Evolutionary conservation across 305 asterid species (phyloP).

Genomic region (Ilex paraguariensis): DNA sequence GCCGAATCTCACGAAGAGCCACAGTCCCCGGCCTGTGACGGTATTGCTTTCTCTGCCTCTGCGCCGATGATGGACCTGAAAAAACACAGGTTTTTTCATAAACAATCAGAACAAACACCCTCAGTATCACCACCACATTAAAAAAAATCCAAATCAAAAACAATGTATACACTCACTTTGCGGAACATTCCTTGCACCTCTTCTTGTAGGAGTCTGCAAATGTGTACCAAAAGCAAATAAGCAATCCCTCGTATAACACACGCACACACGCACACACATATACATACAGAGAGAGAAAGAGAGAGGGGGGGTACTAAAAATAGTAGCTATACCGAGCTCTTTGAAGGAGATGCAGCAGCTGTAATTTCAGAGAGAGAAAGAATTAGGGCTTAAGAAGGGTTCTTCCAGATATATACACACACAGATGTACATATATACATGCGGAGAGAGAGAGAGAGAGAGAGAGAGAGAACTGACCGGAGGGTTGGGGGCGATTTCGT

Average conservation of each 20-base stretch:
- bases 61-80: constrained; percentile 7
- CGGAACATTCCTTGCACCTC: constrained; percentile 26
- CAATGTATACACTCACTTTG: constrained; percentile 28
- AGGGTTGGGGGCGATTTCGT: constrained; percentile 12
- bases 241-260: not conserved
- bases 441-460: constrained; percentile 2
- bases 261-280: constrained; percentile 1
- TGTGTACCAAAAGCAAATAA: constrained; percentile 9
- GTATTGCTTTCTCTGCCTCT: constrained; percentile 22
- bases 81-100: not conserved
- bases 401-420: not conserved
- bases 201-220: constrained; percentile 31
- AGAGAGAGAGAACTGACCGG: constrained; percentile 26
- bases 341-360: not conserved
- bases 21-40: constrained; percentile 66
- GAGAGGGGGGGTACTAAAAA: not conserved
- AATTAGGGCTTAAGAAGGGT: not conserved
- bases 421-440: not conserved
- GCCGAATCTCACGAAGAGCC: constrained; percentile 85
- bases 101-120: constrained; percentile 1
- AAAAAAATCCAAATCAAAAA: not conserved
- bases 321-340: not conserved
- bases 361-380: constrained; percentile 1
- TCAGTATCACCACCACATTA: constrained; percentile 1
- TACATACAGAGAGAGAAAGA: not conserved